phyloP scores from a whole-genome alignment of 306 rosid genomes.

The Castanospermum australe region DNA sequence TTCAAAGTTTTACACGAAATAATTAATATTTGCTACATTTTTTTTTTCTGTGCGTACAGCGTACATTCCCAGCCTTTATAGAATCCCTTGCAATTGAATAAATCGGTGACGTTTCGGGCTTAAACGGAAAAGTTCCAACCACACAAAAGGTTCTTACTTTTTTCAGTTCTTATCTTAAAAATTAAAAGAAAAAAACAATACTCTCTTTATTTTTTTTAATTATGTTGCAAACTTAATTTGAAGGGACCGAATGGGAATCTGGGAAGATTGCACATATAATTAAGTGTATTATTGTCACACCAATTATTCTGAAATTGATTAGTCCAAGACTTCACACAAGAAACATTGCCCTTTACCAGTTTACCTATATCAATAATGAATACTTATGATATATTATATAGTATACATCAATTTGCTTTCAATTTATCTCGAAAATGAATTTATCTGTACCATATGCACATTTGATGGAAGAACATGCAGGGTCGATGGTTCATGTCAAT shows the following conservation, averaged over 20 bases:
- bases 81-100: too few relatives aligned
- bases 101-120: too few relatives aligned
- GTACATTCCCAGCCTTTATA: too few relatives aligned
- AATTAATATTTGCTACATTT: background rate
- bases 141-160: too few relatives aligned
- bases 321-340: slow-evolving; percentile 2
- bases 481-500: too few relatives aligned
- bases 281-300: background rate
- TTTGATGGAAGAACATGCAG: background rate
- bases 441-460: background rate
- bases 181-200: too few relatives aligned
- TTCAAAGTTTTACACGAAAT: background rate
- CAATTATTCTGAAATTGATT: background rate
- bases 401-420: background rate
- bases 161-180: too few relatives aligned
- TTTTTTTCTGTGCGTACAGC: too few relatives aligned
- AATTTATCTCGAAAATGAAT: background rate
- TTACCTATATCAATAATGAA: background rate
- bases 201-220: too few relatives aligned
- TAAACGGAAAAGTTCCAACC: too few relatives aligned
- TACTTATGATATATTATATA: background rate
- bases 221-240: background rate
- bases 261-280: background rate
- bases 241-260: background rate
- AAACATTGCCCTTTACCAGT: background rate